Percentiles rank a stretch among this genome's conserved stretches.
Evolutionary conservation across 2,329 filamentous ascomycete species (phyloP).

Genomic region (Sclerotinia minor): DNA sequence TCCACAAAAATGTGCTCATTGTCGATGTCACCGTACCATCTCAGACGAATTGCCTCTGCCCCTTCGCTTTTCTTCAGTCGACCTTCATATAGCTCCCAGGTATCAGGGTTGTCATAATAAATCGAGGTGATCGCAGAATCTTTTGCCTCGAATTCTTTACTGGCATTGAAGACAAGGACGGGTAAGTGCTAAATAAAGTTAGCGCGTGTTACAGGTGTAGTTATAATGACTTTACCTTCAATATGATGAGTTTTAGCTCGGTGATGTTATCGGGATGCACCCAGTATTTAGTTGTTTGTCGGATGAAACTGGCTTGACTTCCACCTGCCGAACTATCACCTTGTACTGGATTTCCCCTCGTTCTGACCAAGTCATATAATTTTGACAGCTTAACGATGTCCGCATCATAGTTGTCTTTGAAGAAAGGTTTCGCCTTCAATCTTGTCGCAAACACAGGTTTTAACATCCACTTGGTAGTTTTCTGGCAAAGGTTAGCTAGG

Average conservation of each 20-base stretch:
- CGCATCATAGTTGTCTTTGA: conserved; percentile 97
- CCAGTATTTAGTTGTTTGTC: conserved; percentile 99
- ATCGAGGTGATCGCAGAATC: conserved; percentile 97
- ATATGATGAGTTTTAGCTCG: conserved; percentile 93
- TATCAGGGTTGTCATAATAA: conserved; percentile 94
- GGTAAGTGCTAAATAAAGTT: conserved; percentile 68
- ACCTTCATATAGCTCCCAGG: conserved; percentile 91
- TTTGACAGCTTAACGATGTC: conserved; percentile 93
- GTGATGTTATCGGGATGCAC: conserved; percentile 98
- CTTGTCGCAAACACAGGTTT: conserved; percentile 94
- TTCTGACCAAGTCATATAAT: conserved; percentile 92
- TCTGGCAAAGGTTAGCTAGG: conserved; percentile 52
- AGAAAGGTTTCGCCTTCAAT: conserved; percentile 95
- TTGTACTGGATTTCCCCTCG: conserved; percentile 85
- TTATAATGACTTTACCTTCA: conserved; percentile 59
- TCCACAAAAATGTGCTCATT: conserved; percentile 95
- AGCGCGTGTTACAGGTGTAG: conserved; percentile 24
- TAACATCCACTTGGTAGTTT: conserved; percentile 90
- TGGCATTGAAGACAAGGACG: conserved; percentile 94
- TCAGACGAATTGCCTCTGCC: conserved; percentile 90
- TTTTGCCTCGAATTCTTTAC: conserved; percentile 88
- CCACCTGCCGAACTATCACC: conserved; percentile 91
- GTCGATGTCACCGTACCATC: conserved; percentile 98
- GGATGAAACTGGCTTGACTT: conserved; percentile 90
- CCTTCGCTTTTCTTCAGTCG: conserved; percentile 97